A percentile compares a stretch with the other conserved stretches of the same genome.
Evolutionary conservation across 352 stramenopile species (phyloP).

Genomic region (Phytophthora crassamura): DNA sequence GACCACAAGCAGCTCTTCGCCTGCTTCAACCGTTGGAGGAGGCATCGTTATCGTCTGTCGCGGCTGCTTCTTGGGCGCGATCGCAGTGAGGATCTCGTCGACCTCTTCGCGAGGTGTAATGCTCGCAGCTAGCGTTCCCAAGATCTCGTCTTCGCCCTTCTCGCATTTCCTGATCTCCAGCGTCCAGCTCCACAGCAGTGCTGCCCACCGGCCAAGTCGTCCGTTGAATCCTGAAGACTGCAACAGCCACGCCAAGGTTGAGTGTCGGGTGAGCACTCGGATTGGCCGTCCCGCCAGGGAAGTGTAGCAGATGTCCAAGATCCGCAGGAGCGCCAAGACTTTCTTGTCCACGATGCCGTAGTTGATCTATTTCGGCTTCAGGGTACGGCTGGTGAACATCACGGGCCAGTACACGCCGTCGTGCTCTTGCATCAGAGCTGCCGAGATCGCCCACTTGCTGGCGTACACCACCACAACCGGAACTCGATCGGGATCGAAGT

Average conservation of each 20-base stretch:
- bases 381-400: neutral
- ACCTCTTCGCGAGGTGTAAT: neutral
- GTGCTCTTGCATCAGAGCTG: neutral
- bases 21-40: neutral
- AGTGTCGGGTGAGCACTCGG: neutral
- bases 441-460: neutral
- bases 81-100: neutral
- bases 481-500: too few relatives aligned
- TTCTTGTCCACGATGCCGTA: constrained; percentile 12
- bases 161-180: too few relatives aligned
- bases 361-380: constrained; percentile 12
- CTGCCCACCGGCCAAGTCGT: too few relatives aligned
- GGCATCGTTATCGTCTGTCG: neutral
- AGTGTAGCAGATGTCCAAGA: constrained; percentile 5
- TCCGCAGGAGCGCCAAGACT: constrained; percentile 5
- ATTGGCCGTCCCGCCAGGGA: neutral
- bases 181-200: too few relatives aligned
- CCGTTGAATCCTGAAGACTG: too few relatives aligned
- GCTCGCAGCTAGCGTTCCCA: neutral
- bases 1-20: neutral
- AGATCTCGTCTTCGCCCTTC: too few relatives aligned
- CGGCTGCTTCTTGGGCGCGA: neutral
- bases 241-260: constrained; percentile 4
- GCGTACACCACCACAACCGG: too few relatives aligned
- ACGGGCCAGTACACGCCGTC: neutral